phyloP scores from a whole-genome alignment of 495 filamentous ascomycete species.

The Diplogelasinospora grovesii region DNA sequence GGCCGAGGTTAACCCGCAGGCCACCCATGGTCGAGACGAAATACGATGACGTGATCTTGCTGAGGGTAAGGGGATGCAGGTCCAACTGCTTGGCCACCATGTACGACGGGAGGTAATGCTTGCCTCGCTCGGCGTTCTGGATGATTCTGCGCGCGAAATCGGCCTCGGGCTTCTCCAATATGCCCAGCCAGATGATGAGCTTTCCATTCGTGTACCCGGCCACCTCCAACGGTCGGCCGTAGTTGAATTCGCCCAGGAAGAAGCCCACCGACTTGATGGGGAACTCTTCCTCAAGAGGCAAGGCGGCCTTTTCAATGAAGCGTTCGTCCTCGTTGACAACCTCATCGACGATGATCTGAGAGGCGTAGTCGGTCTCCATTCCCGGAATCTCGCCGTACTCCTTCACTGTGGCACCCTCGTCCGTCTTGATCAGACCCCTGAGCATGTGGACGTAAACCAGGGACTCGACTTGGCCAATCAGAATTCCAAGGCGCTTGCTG shows the following conservation, averaged over 20 bases:
- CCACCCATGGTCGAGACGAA: slow-evolving; percentile 70
- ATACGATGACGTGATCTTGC: slow-evolving; percentile 93
- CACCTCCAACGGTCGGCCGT: slow-evolving; percentile 82
- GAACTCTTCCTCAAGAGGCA: slow-evolving; percentile 89
- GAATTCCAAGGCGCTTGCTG: slow-evolving; percentile 81
- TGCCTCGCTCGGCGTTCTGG: slow-evolving; percentile 53
- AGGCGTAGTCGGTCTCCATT: slow-evolving; percentile 84
- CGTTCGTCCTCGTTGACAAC: slow-evolving; percentile 88
- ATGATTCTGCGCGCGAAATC: slow-evolving; percentile 77
- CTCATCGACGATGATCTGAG: slow-evolving; percentile 83
- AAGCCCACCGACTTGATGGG: slow-evolving; percentile 74
- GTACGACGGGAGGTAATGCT: slow-evolving; percentile 78
- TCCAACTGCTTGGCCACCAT: slow-evolving; percentile 72
- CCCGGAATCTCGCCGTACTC: slow-evolving; percentile 87
- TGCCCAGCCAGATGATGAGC: slow-evolving; percentile 68
- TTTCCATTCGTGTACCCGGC: slow-evolving; percentile 65
- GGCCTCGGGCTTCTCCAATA: slow-evolving; percentile 59
- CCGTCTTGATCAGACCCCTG: slow-evolving; percentile 83
- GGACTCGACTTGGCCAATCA: slow-evolving; percentile 81
- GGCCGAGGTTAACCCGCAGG: slow-evolving; percentile 74
- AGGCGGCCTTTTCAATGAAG: slow-evolving; percentile 79
- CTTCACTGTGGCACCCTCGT: slow-evolving; percentile 85
- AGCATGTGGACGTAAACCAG: slow-evolving; percentile 88
- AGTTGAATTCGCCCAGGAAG: slow-evolving; percentile 94
- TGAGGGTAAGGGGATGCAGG: slow-evolving; percentile 79